Base-by-base conservation (phyloP, 805 yeast species). In the Lipomyces yamadae region DNA sequence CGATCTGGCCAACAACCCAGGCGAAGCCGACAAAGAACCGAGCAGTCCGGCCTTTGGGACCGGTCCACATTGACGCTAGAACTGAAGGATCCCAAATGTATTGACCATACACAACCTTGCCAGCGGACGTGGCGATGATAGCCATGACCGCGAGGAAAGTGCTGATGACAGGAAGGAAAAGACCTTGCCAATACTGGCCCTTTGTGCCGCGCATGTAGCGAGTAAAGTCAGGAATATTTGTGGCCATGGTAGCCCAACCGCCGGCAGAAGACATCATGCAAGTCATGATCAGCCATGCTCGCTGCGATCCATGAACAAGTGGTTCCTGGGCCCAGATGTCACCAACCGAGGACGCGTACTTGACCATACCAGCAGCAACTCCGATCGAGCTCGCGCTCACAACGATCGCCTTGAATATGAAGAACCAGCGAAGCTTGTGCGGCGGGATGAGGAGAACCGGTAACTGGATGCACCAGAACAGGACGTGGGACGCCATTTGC, bases 231-330 rank as follows among this genome's bases (percentile, higher is more conserved):
- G 72, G 72, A 37, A 67, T 67, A 61, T 68, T 68, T 48, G 74
- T 72, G 18, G 74, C 75, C 75, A 73, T 71, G 55, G 75, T 73
- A n/a, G 75, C 74, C 74, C 74, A 73, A 13, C 75, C 74, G 33
- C 73, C 74, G 33, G 72, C 67, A 56, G 63, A 66, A 24, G 74
- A 70, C 73, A 68, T 71, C 67, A 72, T 68, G 61, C 73, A 65
- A 29, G 68, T 55, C 60, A 72, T 39, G 24, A 70, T 64, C 29
- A 66, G 58, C 75, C 75, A 73, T 3, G 71, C 65, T 10, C 67
- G 60, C 30, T 55, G 64, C 7, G 73, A 66, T 7, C 76, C 75
- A 50, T 63, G 70, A 37, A 70, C 73, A 10, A n/a, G 57, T 11
- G 68, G 55, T 5, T 35, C 58, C 55, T 69, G 72, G 10, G 45